These are phyloP conservation scores for Penicillium sp. DNA, from an alignment of 2,329 filamentous ascomycete genomes.

Conservation along the genomic window DNA sequence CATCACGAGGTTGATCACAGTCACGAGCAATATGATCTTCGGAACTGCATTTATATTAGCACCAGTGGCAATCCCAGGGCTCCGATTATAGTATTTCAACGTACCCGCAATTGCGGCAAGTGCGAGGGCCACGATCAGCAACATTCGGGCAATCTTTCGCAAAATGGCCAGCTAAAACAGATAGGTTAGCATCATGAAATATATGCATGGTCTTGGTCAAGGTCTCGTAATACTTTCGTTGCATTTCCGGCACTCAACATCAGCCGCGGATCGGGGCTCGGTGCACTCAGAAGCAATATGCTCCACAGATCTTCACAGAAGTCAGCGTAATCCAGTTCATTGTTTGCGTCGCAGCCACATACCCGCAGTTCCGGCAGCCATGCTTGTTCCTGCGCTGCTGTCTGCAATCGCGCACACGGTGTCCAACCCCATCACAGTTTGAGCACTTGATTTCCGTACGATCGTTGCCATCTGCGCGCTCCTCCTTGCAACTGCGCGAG, in stretches of 20 bases:
- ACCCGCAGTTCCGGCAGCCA: conserved; percentile 55
- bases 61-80: neutral
- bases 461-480: conserved; percentile 36
- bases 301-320: conserved; percentile 33
- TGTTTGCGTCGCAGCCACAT: conserved; percentile 10
- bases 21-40: conserved; percentile 44
- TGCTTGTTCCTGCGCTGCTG: conserved; percentile 36
- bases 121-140: conserved; percentile 25
- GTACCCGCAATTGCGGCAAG: conserved; percentile 47
- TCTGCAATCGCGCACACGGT: conserved; percentile 49
- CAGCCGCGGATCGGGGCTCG: conserved; percentile 42
- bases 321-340: conserved; percentile 14
- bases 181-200: conserved; percentile 6
- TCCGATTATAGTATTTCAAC: conserved; percentile 5
- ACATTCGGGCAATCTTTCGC: conserved; percentile 45
- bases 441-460: conserved; percentile 48
- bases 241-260: conserved; percentile 46
- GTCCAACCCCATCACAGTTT: conserved; percentile 48
- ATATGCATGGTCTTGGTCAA: neutral
- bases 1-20: conserved; percentile 42
- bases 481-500: conserved; percentile 47
- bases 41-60: conserved; percentile 28
- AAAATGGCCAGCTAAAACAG: conserved; percentile 40
- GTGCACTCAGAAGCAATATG: conserved; percentile 51
- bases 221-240: conserved; percentile 31